Evolutionary conservation across 148 eudicot species (phyloP).

Genomic region (Rhododendron vialii): DNA sequence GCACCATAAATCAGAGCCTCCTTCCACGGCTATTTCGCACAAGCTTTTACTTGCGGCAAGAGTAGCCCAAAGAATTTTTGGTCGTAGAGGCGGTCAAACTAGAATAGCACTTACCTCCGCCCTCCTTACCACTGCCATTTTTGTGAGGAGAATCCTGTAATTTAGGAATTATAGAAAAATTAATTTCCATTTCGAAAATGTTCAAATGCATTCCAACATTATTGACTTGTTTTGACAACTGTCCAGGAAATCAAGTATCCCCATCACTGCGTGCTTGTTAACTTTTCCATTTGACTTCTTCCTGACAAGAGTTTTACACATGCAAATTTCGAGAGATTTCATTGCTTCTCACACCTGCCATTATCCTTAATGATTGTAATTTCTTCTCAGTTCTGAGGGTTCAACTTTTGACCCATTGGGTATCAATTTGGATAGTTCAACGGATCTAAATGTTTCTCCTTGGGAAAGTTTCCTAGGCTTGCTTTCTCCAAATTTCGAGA

Average conservation of each 20-base stretch:
- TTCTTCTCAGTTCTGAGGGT: conserved; percentile 41
- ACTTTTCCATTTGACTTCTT: background rate
- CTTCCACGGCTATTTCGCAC: background rate
- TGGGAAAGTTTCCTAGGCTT: conserved; percentile 58
- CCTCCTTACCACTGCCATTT: background rate
- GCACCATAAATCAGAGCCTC: background rate
- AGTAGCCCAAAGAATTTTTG: background rate
- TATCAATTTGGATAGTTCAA: conserved; percentile 46
- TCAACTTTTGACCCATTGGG: conserved; percentile 83
- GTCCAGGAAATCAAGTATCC: background rate
- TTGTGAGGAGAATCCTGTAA: background rate
- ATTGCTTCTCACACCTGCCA: background rate
- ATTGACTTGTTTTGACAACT: background rate
- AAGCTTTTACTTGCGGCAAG: background rate
- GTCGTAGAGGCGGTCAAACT: background rate
- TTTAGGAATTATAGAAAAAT: background rate
- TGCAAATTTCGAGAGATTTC: background rate
- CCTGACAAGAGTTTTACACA: background rate
- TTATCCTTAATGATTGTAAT: background rate
- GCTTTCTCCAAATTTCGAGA: conserved; percentile 56
- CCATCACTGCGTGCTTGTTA: background rate
- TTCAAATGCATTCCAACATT: background rate
- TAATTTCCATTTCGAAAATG: background rate
- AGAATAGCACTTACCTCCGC: background rate
- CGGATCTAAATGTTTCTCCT: conserved; percentile 42